Conservation (phyloP, 2,329 filamentous ascomycete species). For the Leptographium radiaticola region DNA sequence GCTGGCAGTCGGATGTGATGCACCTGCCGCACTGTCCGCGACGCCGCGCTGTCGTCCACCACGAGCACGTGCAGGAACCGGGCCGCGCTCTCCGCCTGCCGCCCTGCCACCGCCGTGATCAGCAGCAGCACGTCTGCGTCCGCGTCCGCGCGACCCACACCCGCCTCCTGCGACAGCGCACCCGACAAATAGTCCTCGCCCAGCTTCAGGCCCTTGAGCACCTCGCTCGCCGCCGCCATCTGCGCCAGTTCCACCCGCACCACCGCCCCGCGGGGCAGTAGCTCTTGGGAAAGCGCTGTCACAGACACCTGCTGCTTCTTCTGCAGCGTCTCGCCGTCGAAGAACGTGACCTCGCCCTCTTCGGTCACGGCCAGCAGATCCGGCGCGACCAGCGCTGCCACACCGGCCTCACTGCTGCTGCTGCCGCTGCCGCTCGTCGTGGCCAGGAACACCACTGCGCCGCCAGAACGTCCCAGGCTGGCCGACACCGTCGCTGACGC, state of each 20-base stretch:
- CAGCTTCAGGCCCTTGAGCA: slow-evolving; percentile 41
- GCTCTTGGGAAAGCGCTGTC: slow-evolving; percentile 28
- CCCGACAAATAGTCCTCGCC: slow-evolving; percentile 38
- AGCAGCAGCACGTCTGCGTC: slow-evolving; percentile 41
- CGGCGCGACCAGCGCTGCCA: not conserved
- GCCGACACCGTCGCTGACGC: slow-evolving; percentile 33
- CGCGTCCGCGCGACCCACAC: slow-evolving; percentile 26
- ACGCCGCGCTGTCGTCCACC: slow-evolving; percentile 8
- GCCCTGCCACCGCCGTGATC: slow-evolving; percentile 26
- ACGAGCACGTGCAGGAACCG: slow-evolving; percentile 23
- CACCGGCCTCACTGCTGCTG: not conserved
- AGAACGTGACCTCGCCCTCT: slow-evolving; percentile 46
- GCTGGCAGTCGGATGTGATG: slow-evolving; percentile 9
- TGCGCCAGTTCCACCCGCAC: slow-evolving; percentile 38
- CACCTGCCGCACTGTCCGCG: slow-evolving; percentile 13
- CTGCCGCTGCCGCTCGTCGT: slow-evolving; percentile 12
- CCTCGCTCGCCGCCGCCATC: slow-evolving; percentile 31
- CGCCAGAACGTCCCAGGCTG: slow-evolving; percentile 22
- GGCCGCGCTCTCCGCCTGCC: slow-evolving; percentile 7
- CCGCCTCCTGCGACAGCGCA: slow-evolving; percentile 34
- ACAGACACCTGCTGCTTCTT: slow-evolving; percentile 33
- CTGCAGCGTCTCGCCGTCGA: slow-evolving; percentile 42
- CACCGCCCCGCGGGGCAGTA: slow-evolving; percentile 17
- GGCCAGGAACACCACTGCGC: slow-evolving; percentile 30
- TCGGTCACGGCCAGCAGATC: slow-evolving; percentile 44